These are phyloP conservation scores for Boletus reticulatus DNA, from an alignment of 768 basidiomycete genomes.

Conservation along the genomic window DNA sequence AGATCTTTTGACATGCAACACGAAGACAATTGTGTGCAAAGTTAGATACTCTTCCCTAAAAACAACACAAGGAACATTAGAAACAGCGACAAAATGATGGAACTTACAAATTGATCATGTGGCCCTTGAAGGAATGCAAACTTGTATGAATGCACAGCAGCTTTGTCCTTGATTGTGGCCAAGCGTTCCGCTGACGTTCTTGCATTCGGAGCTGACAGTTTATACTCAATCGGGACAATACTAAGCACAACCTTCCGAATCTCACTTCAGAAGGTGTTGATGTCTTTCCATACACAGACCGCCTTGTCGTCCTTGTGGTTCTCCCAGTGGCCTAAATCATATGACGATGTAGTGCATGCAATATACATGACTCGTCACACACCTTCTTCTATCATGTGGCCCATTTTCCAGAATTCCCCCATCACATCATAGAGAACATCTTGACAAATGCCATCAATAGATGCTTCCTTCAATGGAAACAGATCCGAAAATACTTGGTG, in stretches of 20 bases:
- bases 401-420: neutral
- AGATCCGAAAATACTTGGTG: neutral
- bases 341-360: neutral
- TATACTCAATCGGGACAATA: neutral
- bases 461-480: neutral
- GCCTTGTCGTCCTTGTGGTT: neutral
- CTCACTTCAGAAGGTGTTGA: neutral
- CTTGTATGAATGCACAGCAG: too few relatives aligned
- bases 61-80: too few relatives aligned
- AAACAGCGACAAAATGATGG: too few relatives aligned
- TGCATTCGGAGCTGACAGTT: too few relatives aligned
- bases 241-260: neutral
- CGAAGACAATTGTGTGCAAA: too few relatives aligned
- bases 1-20: too few relatives aligned
- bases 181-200: too few relatives aligned
- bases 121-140: too few relatives aligned
- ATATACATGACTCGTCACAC: neutral
- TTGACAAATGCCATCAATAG: neutral
- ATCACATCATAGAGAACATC: neutral
- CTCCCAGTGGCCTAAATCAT: neutral
- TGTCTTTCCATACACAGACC: neutral
- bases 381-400: neutral
- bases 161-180: too few relatives aligned
- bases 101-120: too few relatives aligned
- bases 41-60: too few relatives aligned